Conservation (phyloP, 176 grass and related monocot genomes). For the Cenchrus americanus region DNA sequence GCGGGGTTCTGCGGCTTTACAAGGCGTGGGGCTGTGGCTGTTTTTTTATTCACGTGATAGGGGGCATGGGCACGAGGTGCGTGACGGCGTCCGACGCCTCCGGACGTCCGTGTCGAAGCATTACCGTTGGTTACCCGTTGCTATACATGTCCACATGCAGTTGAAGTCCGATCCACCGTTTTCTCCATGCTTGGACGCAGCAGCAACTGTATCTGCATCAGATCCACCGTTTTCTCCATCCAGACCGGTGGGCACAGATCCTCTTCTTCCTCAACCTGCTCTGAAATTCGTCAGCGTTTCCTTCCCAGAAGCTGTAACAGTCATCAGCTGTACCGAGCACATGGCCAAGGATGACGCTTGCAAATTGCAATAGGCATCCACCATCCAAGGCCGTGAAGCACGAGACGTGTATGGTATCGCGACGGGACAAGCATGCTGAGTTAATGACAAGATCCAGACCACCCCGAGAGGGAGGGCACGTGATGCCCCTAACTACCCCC, state of each 20-base stretch:
- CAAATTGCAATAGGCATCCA: not conserved
- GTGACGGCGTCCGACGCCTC: too few species aligned
- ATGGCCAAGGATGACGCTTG: not conserved
- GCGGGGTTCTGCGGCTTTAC: too few species aligned
- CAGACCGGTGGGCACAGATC: not conserved
- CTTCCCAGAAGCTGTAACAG: too few species aligned
- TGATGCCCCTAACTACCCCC: not conserved
- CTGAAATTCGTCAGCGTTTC: not conserved
- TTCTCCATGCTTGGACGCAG: not conserved
- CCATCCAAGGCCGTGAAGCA: not conserved
- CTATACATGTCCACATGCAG: not conserved
- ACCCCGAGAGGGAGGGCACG: not conserved
- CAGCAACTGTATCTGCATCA: not conserved
- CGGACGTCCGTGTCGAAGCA: too few species aligned
- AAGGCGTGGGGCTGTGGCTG: too few species aligned
- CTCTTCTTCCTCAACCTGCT: not conserved
- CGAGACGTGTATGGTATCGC: constrained; percentile 21
- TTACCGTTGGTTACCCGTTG: not conserved
- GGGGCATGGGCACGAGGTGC: too few species aligned
- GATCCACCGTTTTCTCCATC: not conserved
- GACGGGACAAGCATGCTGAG: not conserved
- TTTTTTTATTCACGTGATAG: too few species aligned
- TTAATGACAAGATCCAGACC: not conserved
- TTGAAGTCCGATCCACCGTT: not conserved
- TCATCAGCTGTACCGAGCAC: not conserved